A percentile compares a stretch with the other conserved stretches of the same genome.
Evolutionary conservation across 306 rosid species (phyloP).

Genomic region (Betula pendula): DNA sequence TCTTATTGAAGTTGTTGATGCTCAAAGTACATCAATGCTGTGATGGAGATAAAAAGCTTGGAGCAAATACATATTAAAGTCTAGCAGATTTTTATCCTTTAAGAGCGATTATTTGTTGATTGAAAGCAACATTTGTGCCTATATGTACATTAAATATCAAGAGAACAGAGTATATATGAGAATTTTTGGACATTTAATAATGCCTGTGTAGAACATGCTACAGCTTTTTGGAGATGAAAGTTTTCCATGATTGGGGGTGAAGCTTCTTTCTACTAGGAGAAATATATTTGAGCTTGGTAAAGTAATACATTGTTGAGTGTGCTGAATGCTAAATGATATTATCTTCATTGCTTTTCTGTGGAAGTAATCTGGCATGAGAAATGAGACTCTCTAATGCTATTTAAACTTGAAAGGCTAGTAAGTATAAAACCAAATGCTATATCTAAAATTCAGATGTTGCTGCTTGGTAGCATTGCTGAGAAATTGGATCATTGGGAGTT

Average conservation of each 20-base stretch:
- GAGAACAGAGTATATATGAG: background rate
- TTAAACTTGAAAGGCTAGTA: background rate
- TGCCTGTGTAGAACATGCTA: background rate
- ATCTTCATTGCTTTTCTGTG: background rate
- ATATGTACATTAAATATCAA: background rate
- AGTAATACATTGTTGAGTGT: background rate
- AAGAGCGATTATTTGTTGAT: slow-evolving; percentile 7
- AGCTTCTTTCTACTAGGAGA: background rate
- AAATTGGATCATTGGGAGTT: background rate
- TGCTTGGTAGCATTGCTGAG: background rate
- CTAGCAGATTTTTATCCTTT: slow-evolving; percentile 1
- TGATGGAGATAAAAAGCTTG: slow-evolving; percentile 4
- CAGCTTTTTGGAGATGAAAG: background rate
- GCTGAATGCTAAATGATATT: slow-evolving; percentile 6
- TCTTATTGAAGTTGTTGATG: background rate
- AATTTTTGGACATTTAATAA: background rate
- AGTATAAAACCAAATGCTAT: background rate
- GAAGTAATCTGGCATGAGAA: background rate
- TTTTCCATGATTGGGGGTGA: slow-evolving; percentile 4
- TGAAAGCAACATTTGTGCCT: slow-evolving; percentile 7
- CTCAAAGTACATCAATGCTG: slow-evolving; percentile 1
- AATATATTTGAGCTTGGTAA: background rate
- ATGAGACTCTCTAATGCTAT: background rate
- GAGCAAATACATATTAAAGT: slow-evolving; percentile 5
- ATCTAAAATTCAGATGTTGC: background rate